A percentile compares a stretch with the other conserved stretches of the same genome.
Evolutionary conservation across 768 basidiomycete genomes (phyloP).

Genomic region (Boletus rubroflammeus): DNA sequence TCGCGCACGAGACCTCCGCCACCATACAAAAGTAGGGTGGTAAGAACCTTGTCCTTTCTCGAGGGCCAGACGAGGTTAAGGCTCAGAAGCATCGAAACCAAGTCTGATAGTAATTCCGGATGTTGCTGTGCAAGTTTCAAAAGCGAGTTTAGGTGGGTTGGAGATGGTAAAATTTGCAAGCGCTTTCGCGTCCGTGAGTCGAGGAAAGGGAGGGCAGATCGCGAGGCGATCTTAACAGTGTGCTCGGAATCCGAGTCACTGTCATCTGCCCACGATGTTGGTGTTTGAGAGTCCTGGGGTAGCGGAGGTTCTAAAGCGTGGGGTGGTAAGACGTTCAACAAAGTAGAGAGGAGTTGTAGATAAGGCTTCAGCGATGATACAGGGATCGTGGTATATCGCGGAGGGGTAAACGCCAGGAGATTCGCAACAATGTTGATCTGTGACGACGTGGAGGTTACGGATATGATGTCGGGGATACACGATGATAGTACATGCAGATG

Average conservation of each 20-base stretch:
- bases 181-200: constrained; percentile 63
- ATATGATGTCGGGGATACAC: constrained; percentile 29
- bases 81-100: constrained; percentile 58
- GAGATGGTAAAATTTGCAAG: constrained; percentile 51
- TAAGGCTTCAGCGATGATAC: constrained; percentile 47
- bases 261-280: constrained; percentile 27
- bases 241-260: constrained; percentile 42
- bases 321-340: constrained; percentile 53
- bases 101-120: constrained; percentile 38
- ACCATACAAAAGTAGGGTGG: constrained; percentile 46
- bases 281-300: constrained; percentile 11
- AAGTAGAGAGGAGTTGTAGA: constrained; percentile 45
- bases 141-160: constrained; percentile 52
- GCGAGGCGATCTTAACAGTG: constrained; percentile 27
- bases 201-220: constrained; percentile 37
- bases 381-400: constrained; percentile 53
- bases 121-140: constrained; percentile 42
- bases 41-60: constrained; percentile 54
- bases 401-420: constrained; percentile 57
- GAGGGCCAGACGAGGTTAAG: constrained; percentile 60
- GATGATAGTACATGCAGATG: constrained; percentile 34
- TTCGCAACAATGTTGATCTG: constrained; percentile 70
- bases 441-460: constrained; percentile 28
- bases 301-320: constrained; percentile 48
- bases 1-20: constrained; percentile 69